Percentiles rank a stretch among this genome's conserved stretches.
These are phyloP conservation scores for Fusarium xyrophilum DNA, from an alignment of 2,329 filamentous ascomycete species.

Conservation along the genomic window DNA sequence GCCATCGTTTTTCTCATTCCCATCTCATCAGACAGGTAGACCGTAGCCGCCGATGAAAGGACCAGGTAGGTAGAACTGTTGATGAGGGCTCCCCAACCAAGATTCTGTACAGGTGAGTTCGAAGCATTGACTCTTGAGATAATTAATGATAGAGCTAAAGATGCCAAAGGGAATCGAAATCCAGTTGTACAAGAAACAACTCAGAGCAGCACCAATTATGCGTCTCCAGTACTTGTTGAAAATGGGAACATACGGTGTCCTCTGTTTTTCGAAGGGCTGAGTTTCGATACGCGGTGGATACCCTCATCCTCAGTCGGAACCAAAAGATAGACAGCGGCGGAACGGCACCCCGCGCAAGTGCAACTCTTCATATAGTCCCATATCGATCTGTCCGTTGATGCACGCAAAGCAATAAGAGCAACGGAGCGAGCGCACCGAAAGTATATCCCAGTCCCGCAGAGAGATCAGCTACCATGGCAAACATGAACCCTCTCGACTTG, in stretches of 20 bases:
- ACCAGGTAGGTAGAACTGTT: neutral
- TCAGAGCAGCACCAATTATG: neutral
- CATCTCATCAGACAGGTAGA: neutral
- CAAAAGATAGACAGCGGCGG: slow-evolving; percentile 5
- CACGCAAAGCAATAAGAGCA: neutral
- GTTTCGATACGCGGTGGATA: neutral
- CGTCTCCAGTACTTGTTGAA: slow-evolving; percentile 11
- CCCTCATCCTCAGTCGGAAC: slow-evolving; percentile 7
- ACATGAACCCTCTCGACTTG: slow-evolving; percentile 6
- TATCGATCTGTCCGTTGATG: neutral
- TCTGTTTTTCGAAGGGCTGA: neutral
- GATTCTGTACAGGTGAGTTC: slow-evolving; percentile 3
- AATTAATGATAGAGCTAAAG: slow-evolving; percentile 1
- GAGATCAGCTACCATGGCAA: slow-evolving; percentile 9
- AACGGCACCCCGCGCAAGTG: neutral
- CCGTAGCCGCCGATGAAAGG: neutral
- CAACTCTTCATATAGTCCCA: neutral
- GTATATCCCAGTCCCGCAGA: neutral
- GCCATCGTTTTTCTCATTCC: neutral
- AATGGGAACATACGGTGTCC: neutral
- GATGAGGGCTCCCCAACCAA: neutral
- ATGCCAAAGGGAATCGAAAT: slow-evolving; percentile 5
- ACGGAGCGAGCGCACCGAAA: neutral
- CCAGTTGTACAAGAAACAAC: slow-evolving; percentile 12
- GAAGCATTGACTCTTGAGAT: slow-evolving; percentile 2